phyloP scores from a whole-genome alignment of 1,284 basidiomycete species.

The Cutaneotrichosporon sp. region DNA sequence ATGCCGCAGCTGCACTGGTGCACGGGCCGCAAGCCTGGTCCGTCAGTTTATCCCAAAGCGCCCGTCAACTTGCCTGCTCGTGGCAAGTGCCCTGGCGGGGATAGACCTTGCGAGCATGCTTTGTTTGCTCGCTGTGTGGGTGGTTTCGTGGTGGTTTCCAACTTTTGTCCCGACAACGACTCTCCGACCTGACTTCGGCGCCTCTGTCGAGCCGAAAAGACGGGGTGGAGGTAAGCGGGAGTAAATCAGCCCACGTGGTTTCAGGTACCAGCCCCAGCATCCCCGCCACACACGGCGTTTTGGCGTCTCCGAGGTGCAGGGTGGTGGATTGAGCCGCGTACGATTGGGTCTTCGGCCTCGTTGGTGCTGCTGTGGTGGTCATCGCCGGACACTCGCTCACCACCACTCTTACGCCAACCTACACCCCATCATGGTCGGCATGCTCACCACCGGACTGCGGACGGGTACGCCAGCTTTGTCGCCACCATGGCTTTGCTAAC shows the following conservation, averaged over 20 bases:
- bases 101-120: constrained; percentile 18
- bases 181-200: neutral
- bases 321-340: neutral
- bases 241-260: too few relatives aligned
- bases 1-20: constrained; percentile 13
- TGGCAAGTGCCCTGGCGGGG: constrained; percentile 9
- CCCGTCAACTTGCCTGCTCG: constrained; percentile 10
- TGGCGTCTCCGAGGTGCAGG: neutral
- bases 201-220: neutral
- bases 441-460: constrained; percentile 33
- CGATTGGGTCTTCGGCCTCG: neutral
- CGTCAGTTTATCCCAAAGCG: neutral
- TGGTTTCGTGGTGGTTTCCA: neutral
- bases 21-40: constrained; percentile 10
- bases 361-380: neutral
- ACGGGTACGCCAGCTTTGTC: constrained; percentile 19
- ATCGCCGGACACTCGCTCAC: neutral
- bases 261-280: too few relatives aligned
- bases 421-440: constrained; percentile 25
- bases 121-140: neutral
- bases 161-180: neutral
- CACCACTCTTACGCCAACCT: neutral
- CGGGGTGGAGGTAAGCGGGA: neutral
- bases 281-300: constrained; percentile 1
- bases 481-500: neutral